Percentiles rank a stretch among this genome's conserved stretches.
These are phyloP conservation scores for Tulasnella sp. DNA, from an alignment of 768 basidiomycete genomes.

Conservation along the genomic window DNA sequence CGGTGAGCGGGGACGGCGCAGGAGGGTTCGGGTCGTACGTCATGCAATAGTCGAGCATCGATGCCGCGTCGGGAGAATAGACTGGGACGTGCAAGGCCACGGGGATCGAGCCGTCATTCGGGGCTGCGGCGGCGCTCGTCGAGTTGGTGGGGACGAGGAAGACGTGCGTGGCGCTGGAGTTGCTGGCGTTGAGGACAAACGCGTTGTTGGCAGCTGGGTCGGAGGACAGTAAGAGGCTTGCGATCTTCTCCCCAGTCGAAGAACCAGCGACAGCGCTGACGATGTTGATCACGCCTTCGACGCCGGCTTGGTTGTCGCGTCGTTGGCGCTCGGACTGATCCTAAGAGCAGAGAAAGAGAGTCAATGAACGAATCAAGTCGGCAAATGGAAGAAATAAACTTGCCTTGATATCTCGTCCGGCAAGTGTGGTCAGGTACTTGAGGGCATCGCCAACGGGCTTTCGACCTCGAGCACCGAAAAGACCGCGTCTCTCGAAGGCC, in stretches of 20 bases:
- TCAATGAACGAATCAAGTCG: not conserved
- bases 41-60: constrained; percentile 39
- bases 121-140: constrained; percentile 5
- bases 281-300: constrained; percentile 38
- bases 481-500: not conserved
- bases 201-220: constrained; percentile 20
- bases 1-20: constrained; percentile 38
- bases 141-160: constrained; percentile 26
- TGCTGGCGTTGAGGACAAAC: constrained; percentile 39
- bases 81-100: constrained; percentile 38
- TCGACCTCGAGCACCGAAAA: not conserved
- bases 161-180: constrained; percentile 35
- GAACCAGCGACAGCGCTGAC: constrained; percentile 31
- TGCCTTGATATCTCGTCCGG: not conserved
- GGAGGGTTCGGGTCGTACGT: constrained; percentile 48
- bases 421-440: not conserved
- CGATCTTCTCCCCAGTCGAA: constrained; percentile 27
- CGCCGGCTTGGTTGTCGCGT: constrained; percentile 17
- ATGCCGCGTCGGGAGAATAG: constrained; percentile 29
- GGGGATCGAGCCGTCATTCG: constrained; percentile 18
- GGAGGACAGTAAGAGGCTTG: constrained; percentile 31
- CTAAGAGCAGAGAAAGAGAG: not conserved
- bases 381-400: not conserved
- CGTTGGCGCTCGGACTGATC: not conserved
- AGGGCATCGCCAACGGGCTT: not conserved